Conservation (phyloP, 2,329 filamentous ascomycete genomes). For the Chrysoporthe austroafricana region DNA sequence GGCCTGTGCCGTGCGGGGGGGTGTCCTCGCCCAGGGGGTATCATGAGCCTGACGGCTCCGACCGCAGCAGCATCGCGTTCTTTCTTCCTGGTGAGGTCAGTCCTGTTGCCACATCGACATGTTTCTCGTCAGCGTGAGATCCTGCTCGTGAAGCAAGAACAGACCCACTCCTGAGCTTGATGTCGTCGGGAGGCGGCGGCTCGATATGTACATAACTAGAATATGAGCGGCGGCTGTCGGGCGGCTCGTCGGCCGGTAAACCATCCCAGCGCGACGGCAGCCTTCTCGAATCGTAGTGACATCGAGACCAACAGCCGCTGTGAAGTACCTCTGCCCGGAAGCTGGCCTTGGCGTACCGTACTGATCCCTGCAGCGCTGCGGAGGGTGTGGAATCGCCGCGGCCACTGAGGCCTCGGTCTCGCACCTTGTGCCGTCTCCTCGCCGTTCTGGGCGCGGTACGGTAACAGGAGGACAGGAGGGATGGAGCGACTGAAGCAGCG, state of each 20-base stretch:
- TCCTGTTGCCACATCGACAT: not conserved
- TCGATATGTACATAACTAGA: slow-evolving; percentile 11
- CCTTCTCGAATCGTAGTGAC: not conserved
- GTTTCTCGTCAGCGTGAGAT: not conserved
- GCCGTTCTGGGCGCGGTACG: not conserved
- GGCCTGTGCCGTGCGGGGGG: not conserved
- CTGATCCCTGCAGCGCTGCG: not conserved
- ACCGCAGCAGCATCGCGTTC: not conserved
- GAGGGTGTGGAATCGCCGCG: too few relatives aligned
- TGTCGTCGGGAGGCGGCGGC: slow-evolving; percentile 16
- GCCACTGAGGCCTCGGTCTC: not conserved
- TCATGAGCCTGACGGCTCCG: not conserved
- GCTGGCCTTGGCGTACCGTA: not conserved
- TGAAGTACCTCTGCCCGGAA: slow-evolving; percentile 4
- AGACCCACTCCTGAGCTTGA: not conserved
- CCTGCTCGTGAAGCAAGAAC: not conserved
- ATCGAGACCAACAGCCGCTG: slow-evolving; percentile 2
- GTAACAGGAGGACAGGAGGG: not conserved
- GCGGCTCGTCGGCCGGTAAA: slow-evolving; percentile 16
- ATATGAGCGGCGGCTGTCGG: slow-evolving; percentile 7
- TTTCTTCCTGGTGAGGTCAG: not conserved
- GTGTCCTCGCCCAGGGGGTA: not conserved
- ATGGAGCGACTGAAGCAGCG: not conserved
- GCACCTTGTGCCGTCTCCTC: slow-evolving; percentile 5
- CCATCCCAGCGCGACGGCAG: slow-evolving; percentile 5